These are phyloP conservation scores for Tolypocladium sp. DNA, from an alignment of 2,329 filamentous ascomycete species.

Conservation along the genomic window DNA sequence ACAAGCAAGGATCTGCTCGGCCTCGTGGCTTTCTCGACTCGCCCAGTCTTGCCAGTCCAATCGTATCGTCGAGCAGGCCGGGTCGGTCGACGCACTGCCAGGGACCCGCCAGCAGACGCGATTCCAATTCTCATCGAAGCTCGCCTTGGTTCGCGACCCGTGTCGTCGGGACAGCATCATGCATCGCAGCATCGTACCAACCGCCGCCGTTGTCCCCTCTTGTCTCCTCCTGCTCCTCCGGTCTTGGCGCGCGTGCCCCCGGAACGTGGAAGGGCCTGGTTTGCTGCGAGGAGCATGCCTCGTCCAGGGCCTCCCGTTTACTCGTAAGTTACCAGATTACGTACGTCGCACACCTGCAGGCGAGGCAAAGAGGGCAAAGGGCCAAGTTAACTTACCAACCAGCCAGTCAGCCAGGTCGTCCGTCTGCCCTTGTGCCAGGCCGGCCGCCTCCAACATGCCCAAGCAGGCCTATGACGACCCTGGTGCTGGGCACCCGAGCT, in stretches of 20 bases:
- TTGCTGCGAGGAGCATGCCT: not conserved
- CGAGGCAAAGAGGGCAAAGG: too few relatives aligned
- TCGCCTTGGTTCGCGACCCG: not conserved
- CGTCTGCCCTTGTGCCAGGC: too few relatives aligned
- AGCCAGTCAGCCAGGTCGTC: too few relatives aligned
- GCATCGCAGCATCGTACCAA: not conserved
- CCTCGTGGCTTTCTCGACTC: not conserved
- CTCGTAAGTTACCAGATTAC: not conserved
- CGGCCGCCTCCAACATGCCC: too few relatives aligned
- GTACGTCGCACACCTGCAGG: too few relatives aligned
- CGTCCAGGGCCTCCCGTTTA: not conserved
- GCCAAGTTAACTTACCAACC: too few relatives aligned
- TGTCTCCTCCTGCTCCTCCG: not conserved
- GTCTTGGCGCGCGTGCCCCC: not conserved
- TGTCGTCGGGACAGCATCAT: not conserved
- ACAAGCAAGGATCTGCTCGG: not conserved
- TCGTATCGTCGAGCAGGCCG: not conserved
- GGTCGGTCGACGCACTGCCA: too few relatives aligned
- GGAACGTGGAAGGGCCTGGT: not conserved
- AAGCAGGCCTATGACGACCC: too few relatives aligned
- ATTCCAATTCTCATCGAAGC: not conserved
- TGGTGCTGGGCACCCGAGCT: not conserved
- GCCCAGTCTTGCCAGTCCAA: not conserved
- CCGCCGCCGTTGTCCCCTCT: not conserved
- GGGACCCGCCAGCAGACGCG: not conserved